Conservation (phyloP, 1,139 yeast species). For the Debaryomyces udenii region DNA sequence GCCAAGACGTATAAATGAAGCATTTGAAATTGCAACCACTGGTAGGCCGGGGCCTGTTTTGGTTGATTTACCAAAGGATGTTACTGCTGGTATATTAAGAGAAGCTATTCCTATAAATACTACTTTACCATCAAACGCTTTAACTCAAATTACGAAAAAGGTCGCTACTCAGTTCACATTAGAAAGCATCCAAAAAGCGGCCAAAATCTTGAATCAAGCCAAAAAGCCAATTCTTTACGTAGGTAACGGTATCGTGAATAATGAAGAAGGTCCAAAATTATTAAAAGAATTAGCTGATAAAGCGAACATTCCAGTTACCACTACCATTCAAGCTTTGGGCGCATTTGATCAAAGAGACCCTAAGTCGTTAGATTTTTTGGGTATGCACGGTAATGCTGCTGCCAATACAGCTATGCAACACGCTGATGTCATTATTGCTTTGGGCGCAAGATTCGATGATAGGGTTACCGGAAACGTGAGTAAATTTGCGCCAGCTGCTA, state of each 20-base stretch:
- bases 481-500: slow-evolving; percentile 93
- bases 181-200: slow-evolving; percentile 76
- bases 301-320: slow-evolving; percentile 93
- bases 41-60: slow-evolving; percentile 99
- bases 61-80: slow-evolving; percentile 97
- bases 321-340: slow-evolving; percentile 92
- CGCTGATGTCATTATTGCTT: slow-evolving; percentile 90
- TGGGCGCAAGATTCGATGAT: slow-evolving; percentile 97
- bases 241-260: slow-evolving; percentile 87
- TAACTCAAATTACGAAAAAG: slow-evolving; percentile 68
- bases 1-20: slow-evolving; percentile 95
- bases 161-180: slow-evolving; percentile 77
- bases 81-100: slow-evolving; percentile 87
- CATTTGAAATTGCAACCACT: slow-evolving; percentile 92
- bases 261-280: slow-evolving; percentile 77
- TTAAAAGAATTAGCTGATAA: slow-evolving; percentile 86
- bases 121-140: slow-evolving; percentile 81
- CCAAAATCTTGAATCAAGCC: slow-evolving; percentile 75
- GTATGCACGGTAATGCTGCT: slow-evolving; percentile 97
- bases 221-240: slow-evolving; percentile 87
- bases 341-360: slow-evolving; percentile 91
- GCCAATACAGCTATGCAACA: slow-evolving; percentile 93
- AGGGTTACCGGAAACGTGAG: slow-evolving; percentile 89
- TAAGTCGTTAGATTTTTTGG: slow-evolving; percentile 91
- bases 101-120: slow-evolving; percentile 85